Evolutionary conservation across 306 rosid species (phyloP).

Genomic region (Cyclanthera cordifolia): DNA sequence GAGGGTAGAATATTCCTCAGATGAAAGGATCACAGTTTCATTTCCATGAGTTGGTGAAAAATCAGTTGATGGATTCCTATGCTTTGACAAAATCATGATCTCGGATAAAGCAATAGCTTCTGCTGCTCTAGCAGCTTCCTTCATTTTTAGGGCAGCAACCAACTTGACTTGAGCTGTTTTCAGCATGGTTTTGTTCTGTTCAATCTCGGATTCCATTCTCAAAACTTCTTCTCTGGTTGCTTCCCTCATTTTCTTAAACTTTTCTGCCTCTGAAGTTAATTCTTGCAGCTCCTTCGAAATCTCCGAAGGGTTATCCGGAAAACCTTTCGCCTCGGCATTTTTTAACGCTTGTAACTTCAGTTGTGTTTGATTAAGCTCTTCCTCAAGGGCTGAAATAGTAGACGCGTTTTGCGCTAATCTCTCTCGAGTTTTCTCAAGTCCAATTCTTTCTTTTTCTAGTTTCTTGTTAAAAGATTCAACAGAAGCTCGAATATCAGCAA

Average conservation of each 20-base stretch:
- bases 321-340: conserved; percentile 38
- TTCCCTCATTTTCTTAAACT: conserved; percentile 62
- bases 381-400: conserved; percentile 58
- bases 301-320: conserved; percentile 33
- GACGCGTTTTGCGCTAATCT: conserved; percentile 53
- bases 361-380: conserved; percentile 62
- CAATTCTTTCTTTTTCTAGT: conserved; percentile 56
- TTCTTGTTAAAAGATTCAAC: conserved; percentile 60
- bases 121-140: conserved; percentile 87
- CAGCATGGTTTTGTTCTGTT: conserved; percentile 55
- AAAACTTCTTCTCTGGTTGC: conserved; percentile 49
- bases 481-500: conserved; percentile 67
- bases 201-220: conserved; percentile 62
- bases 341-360: conserved; percentile 48
- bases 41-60: conserved; percentile 24
- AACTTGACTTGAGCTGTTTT: conserved; percentile 67
- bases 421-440: conserved; percentile 69
- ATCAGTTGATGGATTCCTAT: conserved; percentile 28
- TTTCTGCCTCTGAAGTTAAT: conserved; percentile 56
- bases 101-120: conserved; percentile 67
- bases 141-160: conserved; percentile 84
- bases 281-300: conserved; percentile 55
- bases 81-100: conserved; percentile 51
- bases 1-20: conserved; percentile 54
- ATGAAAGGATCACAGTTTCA: conserved; percentile 61